phyloP scores from a whole-genome alignment of 371 early-diverging fungal genomes.

The Basidiobolus meristosporus region DNA sequence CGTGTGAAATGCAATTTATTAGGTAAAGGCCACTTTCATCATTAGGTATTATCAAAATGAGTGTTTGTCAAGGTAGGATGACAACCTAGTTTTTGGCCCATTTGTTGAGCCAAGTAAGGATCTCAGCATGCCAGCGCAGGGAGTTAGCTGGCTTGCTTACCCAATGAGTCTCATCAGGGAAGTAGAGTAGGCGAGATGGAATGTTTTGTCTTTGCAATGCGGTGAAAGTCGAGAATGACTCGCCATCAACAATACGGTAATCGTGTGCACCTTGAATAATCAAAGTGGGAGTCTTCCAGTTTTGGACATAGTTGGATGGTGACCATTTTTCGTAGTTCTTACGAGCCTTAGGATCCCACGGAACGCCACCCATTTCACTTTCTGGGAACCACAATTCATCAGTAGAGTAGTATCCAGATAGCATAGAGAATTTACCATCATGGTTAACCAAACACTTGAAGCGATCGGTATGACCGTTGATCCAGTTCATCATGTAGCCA shows the following conservation, averaged over 20 bases:
- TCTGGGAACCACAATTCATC: slow-evolving; percentile 74
- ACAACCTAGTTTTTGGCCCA: too few relatives aligned
- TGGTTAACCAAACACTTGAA: slow-evolving; percentile 66
- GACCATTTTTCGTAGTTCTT: slow-evolving; percentile 36
- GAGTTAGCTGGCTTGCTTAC: background rate
- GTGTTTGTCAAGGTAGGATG: too few relatives aligned
- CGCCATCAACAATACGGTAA: slow-evolving; percentile 44
- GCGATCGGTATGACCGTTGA: slow-evolving; percentile 39
- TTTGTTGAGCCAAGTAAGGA: too few relatives aligned
- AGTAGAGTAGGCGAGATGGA: slow-evolving; percentile 51
- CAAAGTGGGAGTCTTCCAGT: slow-evolving; percentile 67
- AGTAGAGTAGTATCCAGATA: slow-evolving; percentile 42
- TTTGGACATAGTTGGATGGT: slow-evolving; percentile 43
- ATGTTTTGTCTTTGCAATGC: slow-evolving; percentile 54
- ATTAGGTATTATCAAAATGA: too few relatives aligned
- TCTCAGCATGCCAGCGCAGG: too few relatives aligned
- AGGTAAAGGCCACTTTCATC: too few relatives aligned
- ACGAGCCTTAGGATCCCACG: slow-evolving; percentile 18
- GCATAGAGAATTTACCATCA: slow-evolving; percentile 59
- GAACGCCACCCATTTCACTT: slow-evolving; percentile 35
- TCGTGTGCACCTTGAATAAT: slow-evolving; percentile 49
- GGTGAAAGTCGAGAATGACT: slow-evolving; percentile 63
- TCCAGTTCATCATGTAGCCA: slow-evolving; percentile 63
- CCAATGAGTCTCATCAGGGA: slow-evolving; percentile 70
- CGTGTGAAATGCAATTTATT: too few relatives aligned